Base-by-base conservation (phyloP, 2,329 filamentous ascomycete species). In the Fusarium sambucinum region DNA sequence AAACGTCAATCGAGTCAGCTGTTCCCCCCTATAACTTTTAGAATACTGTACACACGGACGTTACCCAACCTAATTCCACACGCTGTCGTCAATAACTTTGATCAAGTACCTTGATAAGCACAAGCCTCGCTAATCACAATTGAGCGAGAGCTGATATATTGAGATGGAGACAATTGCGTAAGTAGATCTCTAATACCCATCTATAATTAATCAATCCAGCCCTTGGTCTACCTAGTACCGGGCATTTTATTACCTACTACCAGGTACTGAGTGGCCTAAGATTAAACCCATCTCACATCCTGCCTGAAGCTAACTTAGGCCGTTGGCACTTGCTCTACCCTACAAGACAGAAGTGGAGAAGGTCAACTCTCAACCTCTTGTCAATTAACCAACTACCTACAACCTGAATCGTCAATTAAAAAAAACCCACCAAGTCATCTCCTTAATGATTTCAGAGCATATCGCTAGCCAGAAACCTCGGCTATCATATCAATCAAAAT, bases 1-100 rank as follows among this genome's bases (percentile, higher is more conserved):
- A 52, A 59, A 46, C 23, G 17, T 13, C 29, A 42, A 25, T 51
- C 32, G 35, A 38, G 23, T 60, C 52, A 66, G 48, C 23, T 52
- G 56, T 47, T 40, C 50, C 16, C 25, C 47, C 23, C 23, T 21
- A n/a, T 51, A 40, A 40, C n/a, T 19, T 40, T 51, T 51, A n/a
- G 23, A n/a, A 40, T 16, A 27, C 32, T 27, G 27, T 27, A 19
- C 46, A 38, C 23, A 38, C n/a, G 10, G 40, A 42, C 40, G 9
- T 17, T 4, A 6, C 38, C 4, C 14, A 41, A 25, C 21, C 5
- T 11, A 23, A 42, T 17, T 19, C n/a, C 9, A 23, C 44, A 23
- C 19, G 4, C 47, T 27, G n/a, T 45, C 17, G 13, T 45, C 17
- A 45, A 30, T 11, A 19, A 6, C 13, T 30, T 33, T 25, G 19